These are phyloP conservation scores for Conoideocrella luteorostrata DNA, from an alignment of 2,329 filamentous ascomycete genomes.

Conservation along the genomic window DNA sequence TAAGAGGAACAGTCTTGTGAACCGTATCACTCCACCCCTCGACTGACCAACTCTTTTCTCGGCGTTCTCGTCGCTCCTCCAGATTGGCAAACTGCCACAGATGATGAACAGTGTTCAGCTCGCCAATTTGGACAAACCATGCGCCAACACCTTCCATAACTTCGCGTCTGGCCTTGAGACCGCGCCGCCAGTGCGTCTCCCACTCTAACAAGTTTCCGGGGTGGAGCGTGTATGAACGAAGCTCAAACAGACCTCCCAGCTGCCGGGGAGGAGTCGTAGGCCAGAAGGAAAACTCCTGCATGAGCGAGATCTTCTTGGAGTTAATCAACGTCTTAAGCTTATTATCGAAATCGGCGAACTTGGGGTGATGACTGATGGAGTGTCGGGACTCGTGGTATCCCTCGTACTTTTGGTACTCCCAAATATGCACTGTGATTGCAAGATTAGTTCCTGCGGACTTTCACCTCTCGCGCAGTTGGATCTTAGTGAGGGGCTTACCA, in stretches of 20 bases:
- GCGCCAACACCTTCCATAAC: conserved; percentile 98
- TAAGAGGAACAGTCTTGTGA: conserved; percentile 95
- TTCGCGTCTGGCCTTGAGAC: conserved; percentile 81
- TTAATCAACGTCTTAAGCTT: conserved; percentile 82
- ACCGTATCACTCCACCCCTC: conserved; percentile 97
- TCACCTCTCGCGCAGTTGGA: background rate
- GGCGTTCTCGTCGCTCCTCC: conserved; percentile 81
- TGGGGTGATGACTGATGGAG: conserved; percentile 74
- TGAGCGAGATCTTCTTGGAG: conserved; percentile 80
- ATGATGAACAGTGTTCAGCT: conserved; percentile 95
- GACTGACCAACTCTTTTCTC: conserved; percentile 92
- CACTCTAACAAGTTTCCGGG: conserved; percentile 95
- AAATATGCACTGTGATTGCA: conserved; percentile 74
- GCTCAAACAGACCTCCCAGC: conserved; percentile 88
- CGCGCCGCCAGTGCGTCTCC: conserved; percentile 96
- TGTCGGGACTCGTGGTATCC: conserved; percentile 92
- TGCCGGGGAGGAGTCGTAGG: conserved; percentile 85
- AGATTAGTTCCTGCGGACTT: background rate
- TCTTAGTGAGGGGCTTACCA: conserved; percentile 47
- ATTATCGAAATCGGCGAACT: conserved; percentile 74
- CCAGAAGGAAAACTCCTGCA: conserved; percentile 99
- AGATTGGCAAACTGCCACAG: conserved; percentile 98
- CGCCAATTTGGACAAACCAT: conserved; percentile 98
- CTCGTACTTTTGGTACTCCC: conserved; percentile 97
- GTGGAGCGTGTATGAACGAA: conserved; percentile 93